Evolutionary conservation across 164 flowering plant species (phyloP), one percentile per base, ranked within the genome.

Genomic region (Aristolochia fimbriata): DNA sequence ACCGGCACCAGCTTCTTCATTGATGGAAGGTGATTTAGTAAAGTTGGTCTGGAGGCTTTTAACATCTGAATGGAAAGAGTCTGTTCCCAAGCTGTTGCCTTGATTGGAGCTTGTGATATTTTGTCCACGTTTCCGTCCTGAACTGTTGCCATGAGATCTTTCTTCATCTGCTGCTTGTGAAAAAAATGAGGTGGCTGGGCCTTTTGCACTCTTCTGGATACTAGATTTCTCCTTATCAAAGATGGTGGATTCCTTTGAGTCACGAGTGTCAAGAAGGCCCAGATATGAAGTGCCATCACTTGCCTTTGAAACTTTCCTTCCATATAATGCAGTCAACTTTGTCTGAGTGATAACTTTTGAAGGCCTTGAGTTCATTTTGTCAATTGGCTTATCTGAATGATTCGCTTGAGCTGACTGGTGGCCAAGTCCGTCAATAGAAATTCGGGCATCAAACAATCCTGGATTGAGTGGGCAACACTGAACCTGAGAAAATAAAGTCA

Each of bases 281-380:
- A 68, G 75, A 54, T 37, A 55, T 41, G 61, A 65, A 37, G 43
- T 51, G 57, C 55, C 67, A 57, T 58, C 63, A 60, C 57, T 83
- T 68, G 60, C 62, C 67, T 50, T 71, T 0, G 62, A 47, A 41
- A 64, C 46, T 70, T 64, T 74, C 63, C 64, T 74, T 48, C 84
- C 76, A 64, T 78, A 85, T 70, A 83, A 49, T 58, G 87, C 78
- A 47, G 91, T 71, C 73, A 83, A 68, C 57, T 78, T 86, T 65
- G 79, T 59, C 61, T 84, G 89, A 51, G 74, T 71, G 65, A 73
- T 68, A 68, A 68, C 65, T 68, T 84, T 82, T 47, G 86, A 61
- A 62, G 76, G 25, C 59, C 73, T 78, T 73, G 63, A 20, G 57
- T 58, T 68, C 41, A 66, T 30, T 55, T 70, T 75, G 24, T 73